These are phyloP conservation scores for Microbotryomycetes sp. DNA, from an alignment of 1,284 basidiomycete species.

Conservation along the genomic window DNA sequence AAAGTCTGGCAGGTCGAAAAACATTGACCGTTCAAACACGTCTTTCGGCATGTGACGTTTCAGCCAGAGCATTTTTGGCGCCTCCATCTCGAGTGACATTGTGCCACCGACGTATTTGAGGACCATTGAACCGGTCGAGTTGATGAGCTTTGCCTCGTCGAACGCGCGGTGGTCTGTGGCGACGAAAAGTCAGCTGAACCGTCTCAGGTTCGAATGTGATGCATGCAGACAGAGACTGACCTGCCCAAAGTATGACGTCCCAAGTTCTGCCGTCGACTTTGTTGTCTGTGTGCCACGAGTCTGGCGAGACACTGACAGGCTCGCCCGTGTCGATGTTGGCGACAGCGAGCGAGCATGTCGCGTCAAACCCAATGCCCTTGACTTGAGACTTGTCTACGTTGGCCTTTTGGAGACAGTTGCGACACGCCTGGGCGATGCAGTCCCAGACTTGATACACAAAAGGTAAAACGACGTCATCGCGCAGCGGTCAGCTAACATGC, in stretches of 20 bases:
- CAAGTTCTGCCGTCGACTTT: slow-evolving; percentile 52
- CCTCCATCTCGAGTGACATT: slow-evolving; percentile 93
- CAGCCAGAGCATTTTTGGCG: slow-evolving; percentile 74
- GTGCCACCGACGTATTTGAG: slow-evolving; percentile 92
- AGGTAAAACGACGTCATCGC: neutral
- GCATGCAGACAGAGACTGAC: too few species aligned
- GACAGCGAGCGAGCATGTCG: slow-evolving; percentile 92
- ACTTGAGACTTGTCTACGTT: slow-evolving; percentile 58
- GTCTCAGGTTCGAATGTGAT: too few species aligned
- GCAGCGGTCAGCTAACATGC: neutral
- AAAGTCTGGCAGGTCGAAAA: slow-evolving; percentile 97
- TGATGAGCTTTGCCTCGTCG: slow-evolving; percentile 83
- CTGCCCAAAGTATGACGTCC: slow-evolving; percentile 83
- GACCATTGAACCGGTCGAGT: slow-evolving; percentile 71
- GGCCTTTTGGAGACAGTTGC: slow-evolving; percentile 58
- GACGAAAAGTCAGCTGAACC: too few species aligned
- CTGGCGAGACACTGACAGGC: slow-evolving; percentile 73
- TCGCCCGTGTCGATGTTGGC: slow-evolving; percentile 58
- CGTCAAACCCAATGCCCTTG: slow-evolving; percentile 91
- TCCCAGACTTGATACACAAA: slow-evolving; percentile 55
- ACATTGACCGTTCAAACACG: slow-evolving; percentile 74
- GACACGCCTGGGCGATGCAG: slow-evolving; percentile 63
- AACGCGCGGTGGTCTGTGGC: slow-evolving; percentile 78
- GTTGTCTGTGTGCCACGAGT: slow-evolving; percentile 46
- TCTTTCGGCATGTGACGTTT: slow-evolving; percentile 74